These are phyloP conservation scores for Talaromyces marneffei DNA, from an alignment of 2,329 filamentous ascomycete genomes.

Conservation along the genomic window DNA sequence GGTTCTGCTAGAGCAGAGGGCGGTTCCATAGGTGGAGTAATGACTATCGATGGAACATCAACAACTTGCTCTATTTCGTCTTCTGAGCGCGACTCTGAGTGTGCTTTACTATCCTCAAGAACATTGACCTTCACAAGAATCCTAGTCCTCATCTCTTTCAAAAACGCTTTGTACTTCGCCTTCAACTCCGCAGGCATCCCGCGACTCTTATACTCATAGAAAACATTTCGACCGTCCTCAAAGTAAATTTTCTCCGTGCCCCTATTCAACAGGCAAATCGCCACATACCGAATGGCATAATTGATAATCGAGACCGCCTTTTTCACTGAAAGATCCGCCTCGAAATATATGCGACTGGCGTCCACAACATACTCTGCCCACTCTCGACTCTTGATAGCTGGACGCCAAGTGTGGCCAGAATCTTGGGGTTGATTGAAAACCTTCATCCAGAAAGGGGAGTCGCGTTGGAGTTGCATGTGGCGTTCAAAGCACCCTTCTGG, in stretches of 20 bases:
- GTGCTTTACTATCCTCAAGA: neutral
- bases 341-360: neutral
- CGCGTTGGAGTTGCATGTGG: neutral
- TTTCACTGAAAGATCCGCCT: neutral
- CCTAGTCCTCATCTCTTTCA: neutral
- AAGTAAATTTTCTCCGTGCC: neutral
- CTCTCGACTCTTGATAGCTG: neutral
- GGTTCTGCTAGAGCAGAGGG: neutral
- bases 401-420: too few species aligned
- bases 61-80: too few species aligned
- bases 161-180: neutral
- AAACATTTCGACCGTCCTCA: neutral
- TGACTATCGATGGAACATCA: too few species aligned
- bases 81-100: too few species aligned
- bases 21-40: too few species aligned
- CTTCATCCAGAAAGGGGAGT: constrained; percentile 1
- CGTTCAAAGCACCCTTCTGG: neutral
- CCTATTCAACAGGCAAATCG: neutral
- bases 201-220: neutral
- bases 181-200: neutral
- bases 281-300: neutral
- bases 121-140: too few species aligned
- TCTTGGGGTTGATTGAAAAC: neutral
- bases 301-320: neutral
- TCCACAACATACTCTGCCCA: neutral